Percentiles rank a stretch among this genome's conserved stretches.
Evolutionary conservation across 768 basidiomycete species (phyloP).

Genomic region (Austroboletus eburneus): DNA sequence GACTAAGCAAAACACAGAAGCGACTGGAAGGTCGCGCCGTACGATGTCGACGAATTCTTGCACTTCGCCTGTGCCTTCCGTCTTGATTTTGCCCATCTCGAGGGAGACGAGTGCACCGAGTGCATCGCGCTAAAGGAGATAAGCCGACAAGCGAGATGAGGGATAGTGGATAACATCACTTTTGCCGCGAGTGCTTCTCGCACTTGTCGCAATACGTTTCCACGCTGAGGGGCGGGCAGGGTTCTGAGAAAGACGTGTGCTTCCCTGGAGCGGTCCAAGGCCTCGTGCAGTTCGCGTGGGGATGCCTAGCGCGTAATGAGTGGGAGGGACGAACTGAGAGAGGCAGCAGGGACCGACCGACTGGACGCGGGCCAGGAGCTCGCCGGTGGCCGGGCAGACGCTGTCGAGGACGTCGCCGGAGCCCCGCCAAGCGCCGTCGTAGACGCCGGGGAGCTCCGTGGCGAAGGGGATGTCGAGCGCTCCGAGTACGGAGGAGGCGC

Average conservation of each 20-base stretch:
- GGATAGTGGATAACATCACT: conserved; percentile 35
- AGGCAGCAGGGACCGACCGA: conserved; percentile 44
- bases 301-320: conserved; percentile 47
- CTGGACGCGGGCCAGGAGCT: conserved; percentile 70
- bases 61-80: conserved; percentile 90
- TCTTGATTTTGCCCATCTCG: conserved; percentile 89
- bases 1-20: conserved; percentile 5
- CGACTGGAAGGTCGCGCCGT: conserved; percentile 28
- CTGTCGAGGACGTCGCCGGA: conserved; percentile 66
- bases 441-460: conserved; percentile 68
- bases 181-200: conserved; percentile 76
- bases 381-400: conserved; percentile 83
- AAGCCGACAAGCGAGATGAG: conserved; percentile 5
- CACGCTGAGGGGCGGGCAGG: conserved; percentile 83
- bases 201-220: conserved; percentile 86
- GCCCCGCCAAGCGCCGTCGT: conserved; percentile 80
- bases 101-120: conserved; percentile 81
- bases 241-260: conserved; percentile 69
- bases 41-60: conserved; percentile 96
- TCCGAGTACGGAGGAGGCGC: conserved; percentile 65
- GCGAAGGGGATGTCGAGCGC: conserved; percentile 55
- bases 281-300: conserved; percentile 64
- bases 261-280: conserved; percentile 66
- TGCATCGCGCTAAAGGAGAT: conserved; percentile 54
- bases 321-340: conserved; percentile 1